These are phyloP conservation scores for Scedosporium boydii DNA, from an alignment of 2,329 filamentous ascomycete genomes.

Conservation along the genomic window DNA sequence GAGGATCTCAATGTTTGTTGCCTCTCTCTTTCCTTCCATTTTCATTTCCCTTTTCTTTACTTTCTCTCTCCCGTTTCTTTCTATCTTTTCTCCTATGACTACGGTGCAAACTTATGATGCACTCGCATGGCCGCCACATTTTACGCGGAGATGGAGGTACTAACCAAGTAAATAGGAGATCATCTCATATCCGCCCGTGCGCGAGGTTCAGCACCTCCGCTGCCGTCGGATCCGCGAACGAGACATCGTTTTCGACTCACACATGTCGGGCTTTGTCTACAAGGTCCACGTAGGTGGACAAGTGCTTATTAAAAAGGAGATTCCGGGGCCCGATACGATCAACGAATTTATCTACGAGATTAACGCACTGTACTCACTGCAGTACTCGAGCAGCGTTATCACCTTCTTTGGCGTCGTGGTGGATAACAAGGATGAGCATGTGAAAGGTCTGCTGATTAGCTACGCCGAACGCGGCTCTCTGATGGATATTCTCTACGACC, in stretches of 20 bases:
- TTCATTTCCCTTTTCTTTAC: neutral
- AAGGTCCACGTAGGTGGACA: constrained; percentile 65
- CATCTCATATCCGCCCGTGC: constrained; percentile 70
- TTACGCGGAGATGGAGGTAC: neutral
- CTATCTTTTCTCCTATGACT: constrained; percentile 1
- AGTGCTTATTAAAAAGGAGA: constrained; percentile 91
- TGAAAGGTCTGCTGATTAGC: constrained; percentile 84
- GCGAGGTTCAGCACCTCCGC: constrained; percentile 63
- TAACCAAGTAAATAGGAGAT: constrained; percentile 50
- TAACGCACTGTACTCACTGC: constrained; percentile 77
- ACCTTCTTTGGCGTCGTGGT: constrained; percentile 80
- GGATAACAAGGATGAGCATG: constrained; percentile 71
- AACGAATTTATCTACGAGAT: constrained; percentile 98
- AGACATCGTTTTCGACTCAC: constrained; percentile 75
- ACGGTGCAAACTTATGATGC: neutral
- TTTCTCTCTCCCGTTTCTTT: too few species aligned
- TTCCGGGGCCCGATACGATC: constrained; percentile 87
- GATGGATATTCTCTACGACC: constrained; percentile 84
- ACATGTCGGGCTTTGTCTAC: constrained; percentile 96
- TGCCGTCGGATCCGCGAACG: constrained; percentile 60
- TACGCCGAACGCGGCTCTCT: constrained; percentile 81
- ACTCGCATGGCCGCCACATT: too few species aligned
- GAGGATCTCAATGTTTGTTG: constrained; percentile 71
- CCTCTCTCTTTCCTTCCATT: neutral
- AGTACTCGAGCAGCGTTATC: constrained; percentile 68